Evolutionary conservation across 495 filamentous ascomycete species (phyloP).

Genomic region (Margaritispora aquatica): DNA sequence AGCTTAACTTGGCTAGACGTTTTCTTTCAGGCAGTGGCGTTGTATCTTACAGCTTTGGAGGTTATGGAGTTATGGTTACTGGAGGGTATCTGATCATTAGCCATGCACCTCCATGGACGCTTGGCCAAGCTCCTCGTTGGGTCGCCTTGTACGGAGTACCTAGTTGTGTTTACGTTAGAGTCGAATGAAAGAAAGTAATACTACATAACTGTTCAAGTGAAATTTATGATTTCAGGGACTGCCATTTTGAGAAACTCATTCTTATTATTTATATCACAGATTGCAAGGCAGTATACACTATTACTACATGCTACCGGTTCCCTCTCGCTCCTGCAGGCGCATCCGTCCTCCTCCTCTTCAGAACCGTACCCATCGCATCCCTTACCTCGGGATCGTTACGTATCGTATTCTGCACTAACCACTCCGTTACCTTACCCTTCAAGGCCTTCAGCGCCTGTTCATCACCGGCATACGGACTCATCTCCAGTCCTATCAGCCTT

Average conservation of each 20-base stretch:
- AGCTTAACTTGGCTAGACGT: not conserved
- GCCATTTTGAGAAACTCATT: not conserved
- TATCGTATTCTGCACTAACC: constrained; percentile 70
- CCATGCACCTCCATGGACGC: too few species aligned
- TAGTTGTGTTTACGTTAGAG: not conserved
- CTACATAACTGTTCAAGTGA: too few species aligned
- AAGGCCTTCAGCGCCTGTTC: constrained; percentile 50
- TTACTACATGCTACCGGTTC: constrained; percentile 31
- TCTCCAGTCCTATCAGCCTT: constrained; percentile 66
- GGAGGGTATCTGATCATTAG: too few species aligned
- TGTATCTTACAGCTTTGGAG: too few species aligned
- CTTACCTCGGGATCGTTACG: constrained; percentile 67
- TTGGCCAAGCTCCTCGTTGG: not conserved
- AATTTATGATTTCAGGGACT: too few species aligned
- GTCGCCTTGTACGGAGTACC: not conserved
- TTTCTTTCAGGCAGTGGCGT: not conserved
- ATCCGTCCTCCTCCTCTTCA: constrained; percentile 51
- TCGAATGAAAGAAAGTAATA: not conserved
- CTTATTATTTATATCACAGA: not conserved
- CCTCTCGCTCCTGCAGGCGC: constrained; percentile 50
- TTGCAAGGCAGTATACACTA: not conserved
- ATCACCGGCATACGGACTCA: constrained; percentile 77
- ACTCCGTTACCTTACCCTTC: constrained; percentile 64
- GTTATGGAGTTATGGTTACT: too few species aligned
- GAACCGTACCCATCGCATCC: constrained; percentile 58